phyloP scores from a whole-genome alignment of 2,329 filamentous ascomycete genomes.

The Alternaria ethzedia region DNA sequence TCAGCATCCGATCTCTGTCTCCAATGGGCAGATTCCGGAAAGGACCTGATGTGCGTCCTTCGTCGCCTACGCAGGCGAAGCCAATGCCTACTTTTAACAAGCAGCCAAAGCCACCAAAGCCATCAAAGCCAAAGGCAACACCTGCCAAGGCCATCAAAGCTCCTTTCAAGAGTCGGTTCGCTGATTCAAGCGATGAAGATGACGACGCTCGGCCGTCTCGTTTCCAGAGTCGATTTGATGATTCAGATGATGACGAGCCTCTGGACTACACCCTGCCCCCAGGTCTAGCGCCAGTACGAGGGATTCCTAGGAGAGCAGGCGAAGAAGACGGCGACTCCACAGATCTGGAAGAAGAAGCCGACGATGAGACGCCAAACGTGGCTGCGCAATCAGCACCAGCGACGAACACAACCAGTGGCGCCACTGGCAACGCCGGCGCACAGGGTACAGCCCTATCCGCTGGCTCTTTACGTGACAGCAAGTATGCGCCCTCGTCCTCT shows the following conservation, averaged over 20 bases:
- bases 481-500: conserved; percentile 39
- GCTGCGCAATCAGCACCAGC: conserved; percentile 24
- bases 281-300: conserved; percentile 61
- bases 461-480: conserved; percentile 50
- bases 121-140: conserved; percentile 22
- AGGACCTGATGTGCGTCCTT: conserved; percentile 15
- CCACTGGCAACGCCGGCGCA: conserved; percentile 16
- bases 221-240: conserved; percentile 57
- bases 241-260: conserved; percentile 60
- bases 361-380: conserved; percentile 26
- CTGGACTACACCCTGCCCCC: conserved; percentile 56
- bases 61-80: conserved; percentile 20
- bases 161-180: conserved; percentile 61
- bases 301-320: conserved; percentile 63
- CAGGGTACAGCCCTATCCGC: conserved; percentile 43
- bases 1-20: conserved; percentile 74
- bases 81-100: conserved; percentile 30
- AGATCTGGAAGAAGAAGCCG: conserved; percentile 55
- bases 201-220: conserved; percentile 37
- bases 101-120: conserved; percentile 20
- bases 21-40: conserved; percentile 65
- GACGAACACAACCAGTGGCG: conserved; percentile 20
- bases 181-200: conserved; percentile 71
- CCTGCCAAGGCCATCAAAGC: conserved; percentile 24
- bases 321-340: conserved; percentile 65